phyloP scores from a whole-genome alignment of 305 asterid genomes.

The Solanum hybrid region DNA sequence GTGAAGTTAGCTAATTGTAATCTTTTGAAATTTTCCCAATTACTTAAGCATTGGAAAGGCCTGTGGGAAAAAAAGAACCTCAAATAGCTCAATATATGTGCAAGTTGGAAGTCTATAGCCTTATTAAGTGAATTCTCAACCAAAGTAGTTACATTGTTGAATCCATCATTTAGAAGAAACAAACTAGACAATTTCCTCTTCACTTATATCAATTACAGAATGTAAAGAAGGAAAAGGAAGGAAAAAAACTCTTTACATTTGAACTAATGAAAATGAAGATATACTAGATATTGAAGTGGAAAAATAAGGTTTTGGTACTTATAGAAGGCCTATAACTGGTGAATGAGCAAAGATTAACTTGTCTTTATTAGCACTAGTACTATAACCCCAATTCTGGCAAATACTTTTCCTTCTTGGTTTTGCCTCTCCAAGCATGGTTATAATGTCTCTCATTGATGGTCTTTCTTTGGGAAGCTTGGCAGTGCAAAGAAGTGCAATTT shows the following conservation, averaged over 20 bases:
- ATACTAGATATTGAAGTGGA: neutral
- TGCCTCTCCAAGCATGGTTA: constrained; percentile 80
- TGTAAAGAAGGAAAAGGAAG: neutral
- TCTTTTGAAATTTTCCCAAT: neutral
- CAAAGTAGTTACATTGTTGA: neutral
- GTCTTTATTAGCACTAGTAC: constrained; percentile 35
- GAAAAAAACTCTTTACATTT: neutral
- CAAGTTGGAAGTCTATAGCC: neutral
- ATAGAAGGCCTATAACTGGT: constrained; percentile 67
- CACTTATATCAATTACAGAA: neutral
- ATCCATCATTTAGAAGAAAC: neutral
- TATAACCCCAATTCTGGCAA: constrained; percentile 50
- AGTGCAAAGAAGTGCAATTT: constrained; percentile 66
- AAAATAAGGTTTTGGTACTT: constrained; percentile 7
- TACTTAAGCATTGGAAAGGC: neutral
- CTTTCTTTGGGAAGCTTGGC: constrained; percentile 71
- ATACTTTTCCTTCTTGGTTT: constrained; percentile 78
- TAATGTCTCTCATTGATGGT: constrained; percentile 70
- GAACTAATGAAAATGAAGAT: neutral
- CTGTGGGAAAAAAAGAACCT: neutral
- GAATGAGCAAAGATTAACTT: constrained; percentile 60
- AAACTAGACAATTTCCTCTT: neutral
- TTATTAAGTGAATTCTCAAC: neutral
- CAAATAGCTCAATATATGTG: neutral
- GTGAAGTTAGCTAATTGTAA: neutral